These are phyloP conservation scores for Coemansia sp. DNA, from an alignment of 192 early-diverging fungal genomes.

Conservation along the genomic window DNA sequence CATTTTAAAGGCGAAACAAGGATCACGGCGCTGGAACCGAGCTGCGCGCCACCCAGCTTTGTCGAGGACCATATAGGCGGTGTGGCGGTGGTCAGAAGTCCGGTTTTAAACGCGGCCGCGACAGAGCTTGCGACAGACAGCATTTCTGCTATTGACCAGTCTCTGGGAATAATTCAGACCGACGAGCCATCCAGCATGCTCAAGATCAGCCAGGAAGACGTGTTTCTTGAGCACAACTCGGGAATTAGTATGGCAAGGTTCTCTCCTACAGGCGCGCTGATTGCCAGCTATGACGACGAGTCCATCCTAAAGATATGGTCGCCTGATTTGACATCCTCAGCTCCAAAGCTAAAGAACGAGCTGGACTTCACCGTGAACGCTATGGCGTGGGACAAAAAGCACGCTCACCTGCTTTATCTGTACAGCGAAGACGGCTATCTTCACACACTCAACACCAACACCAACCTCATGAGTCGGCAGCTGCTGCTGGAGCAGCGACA, in stretches of 20 bases:
- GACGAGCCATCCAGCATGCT: slow-evolving; percentile 33
- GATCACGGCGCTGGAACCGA: slow-evolving; percentile 22
- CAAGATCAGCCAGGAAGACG: slow-evolving; percentile 46
- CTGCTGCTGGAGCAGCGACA: slow-evolving; percentile 21
- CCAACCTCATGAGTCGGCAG: slow-evolving; percentile 41
- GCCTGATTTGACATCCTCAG: slow-evolving; percentile 27
- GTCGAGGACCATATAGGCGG: slow-evolving; percentile 47
- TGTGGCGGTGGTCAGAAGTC: slow-evolving; percentile 8
- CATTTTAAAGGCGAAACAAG: slow-evolving; percentile 33
- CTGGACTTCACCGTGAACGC: slow-evolving; percentile 42
- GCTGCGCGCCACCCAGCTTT: slow-evolving; percentile 8
- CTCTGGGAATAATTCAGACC: slow-evolving; percentile 10
- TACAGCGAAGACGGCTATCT: slow-evolving; percentile 42
- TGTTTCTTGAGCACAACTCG: slow-evolving; percentile 50
- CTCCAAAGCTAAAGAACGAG: slow-evolving; percentile 47
- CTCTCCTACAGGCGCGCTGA: slow-evolving; percentile 36
- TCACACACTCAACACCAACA: slow-evolving; percentile 45
- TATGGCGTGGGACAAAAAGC: slow-evolving; percentile 48
- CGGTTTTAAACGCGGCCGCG: slow-evolving; percentile 1
- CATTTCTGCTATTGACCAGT: slow-evolving; percentile 1
- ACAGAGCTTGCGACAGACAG: background rate
- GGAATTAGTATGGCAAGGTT: slow-evolving; percentile 41
- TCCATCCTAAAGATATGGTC: slow-evolving; percentile 48
- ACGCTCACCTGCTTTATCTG: slow-evolving; percentile 44
- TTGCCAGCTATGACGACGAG: slow-evolving; percentile 53